A percentile compares a stretch with the other conserved stretches of the same genome.
Evolutionary conservation across 306 rosid species (phyloP).

Genomic region (Cucurbita maxima): DNA sequence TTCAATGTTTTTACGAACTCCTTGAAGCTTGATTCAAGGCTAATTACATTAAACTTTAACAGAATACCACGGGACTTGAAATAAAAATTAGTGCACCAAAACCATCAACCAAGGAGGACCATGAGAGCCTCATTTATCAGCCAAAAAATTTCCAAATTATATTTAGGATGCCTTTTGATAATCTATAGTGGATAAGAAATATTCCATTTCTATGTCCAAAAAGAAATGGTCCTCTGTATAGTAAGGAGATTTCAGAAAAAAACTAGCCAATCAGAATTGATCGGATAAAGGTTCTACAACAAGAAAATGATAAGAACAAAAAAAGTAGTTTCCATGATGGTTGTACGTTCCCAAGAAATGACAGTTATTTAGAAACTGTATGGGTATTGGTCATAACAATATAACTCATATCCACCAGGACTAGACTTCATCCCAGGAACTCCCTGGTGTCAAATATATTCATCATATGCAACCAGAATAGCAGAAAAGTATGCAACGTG

Average conservation of each 20-base stretch:
- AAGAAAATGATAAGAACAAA: neutral
- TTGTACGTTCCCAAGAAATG: neutral
- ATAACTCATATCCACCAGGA: neutral
- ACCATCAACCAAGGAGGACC: neutral
- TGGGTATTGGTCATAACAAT: neutral
- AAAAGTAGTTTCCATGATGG: neutral
- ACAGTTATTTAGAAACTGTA: neutral
- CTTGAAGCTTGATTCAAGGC: neutral
- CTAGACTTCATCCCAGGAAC: neutral
- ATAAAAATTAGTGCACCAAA: neutral
- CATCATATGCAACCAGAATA: slow-evolving; percentile 14
- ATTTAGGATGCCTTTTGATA: neutral
- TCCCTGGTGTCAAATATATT: neutral
- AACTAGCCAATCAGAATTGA: neutral
- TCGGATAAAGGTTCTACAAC: neutral
- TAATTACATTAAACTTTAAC: neutral
- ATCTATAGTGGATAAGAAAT: neutral
- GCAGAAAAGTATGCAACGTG: slow-evolving; percentile 12
- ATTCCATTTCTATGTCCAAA: neutral
- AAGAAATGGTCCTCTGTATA: neutral
- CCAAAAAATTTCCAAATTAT: neutral
- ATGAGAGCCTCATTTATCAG: neutral
- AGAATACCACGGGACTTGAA: neutral
- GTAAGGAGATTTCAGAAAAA: neutral
- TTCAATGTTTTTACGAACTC: neutral